Percentiles rank a stretch among this genome's conserved stretches.
phyloP scores from a whole-genome alignment of 2,329 filamentous ascomycete species.

The Penicillium sp. region DNA sequence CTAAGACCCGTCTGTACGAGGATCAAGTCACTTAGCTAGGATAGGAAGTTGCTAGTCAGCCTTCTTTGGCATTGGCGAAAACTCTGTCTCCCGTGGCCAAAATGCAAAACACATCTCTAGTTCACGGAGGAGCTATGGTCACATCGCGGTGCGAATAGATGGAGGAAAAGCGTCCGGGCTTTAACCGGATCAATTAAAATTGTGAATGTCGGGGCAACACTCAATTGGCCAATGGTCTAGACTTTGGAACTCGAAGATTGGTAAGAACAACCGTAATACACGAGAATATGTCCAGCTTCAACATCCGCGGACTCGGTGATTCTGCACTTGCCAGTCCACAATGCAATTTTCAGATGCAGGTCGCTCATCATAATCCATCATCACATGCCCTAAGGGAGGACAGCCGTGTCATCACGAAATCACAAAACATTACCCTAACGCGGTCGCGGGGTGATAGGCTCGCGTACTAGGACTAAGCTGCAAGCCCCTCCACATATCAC shows the following conservation, averaged over 20 bases:
- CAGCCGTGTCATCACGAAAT: slow-evolving; percentile 1
- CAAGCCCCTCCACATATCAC: slow-evolving; percentile 25
- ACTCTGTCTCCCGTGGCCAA: background rate
- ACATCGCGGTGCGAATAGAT: slow-evolving; percentile 3
- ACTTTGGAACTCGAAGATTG: background rate
- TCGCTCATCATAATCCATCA: slow-evolving; percentile 7
- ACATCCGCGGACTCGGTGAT: slow-evolving; percentile 13
- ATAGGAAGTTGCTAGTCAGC: background rate
- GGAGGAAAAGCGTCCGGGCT: slow-evolving; percentile 2
- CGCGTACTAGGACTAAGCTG: slow-evolving; percentile 7
- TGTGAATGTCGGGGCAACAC: background rate
- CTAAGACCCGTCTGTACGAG: slow-evolving; percentile 8
- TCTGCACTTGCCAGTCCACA: slow-evolving; percentile 19
- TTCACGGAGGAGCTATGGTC: background rate
- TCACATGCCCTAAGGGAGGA: slow-evolving; percentile 13
- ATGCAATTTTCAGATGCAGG: slow-evolving; percentile 16
- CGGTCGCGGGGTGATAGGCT: slow-evolving; percentile 5
- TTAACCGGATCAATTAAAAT: background rate
- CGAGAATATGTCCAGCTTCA: background rate
- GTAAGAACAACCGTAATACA: background rate
- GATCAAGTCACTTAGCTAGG: background rate
- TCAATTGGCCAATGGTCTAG: background rate
- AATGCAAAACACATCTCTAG: background rate
- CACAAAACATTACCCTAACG: slow-evolving; percentile 11
- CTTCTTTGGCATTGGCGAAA: slow-evolving; percentile 2